phyloP scores from a whole-genome alignment of 1,284 basidiomycete species.

The Ceratobasidium sp. region DNA sequence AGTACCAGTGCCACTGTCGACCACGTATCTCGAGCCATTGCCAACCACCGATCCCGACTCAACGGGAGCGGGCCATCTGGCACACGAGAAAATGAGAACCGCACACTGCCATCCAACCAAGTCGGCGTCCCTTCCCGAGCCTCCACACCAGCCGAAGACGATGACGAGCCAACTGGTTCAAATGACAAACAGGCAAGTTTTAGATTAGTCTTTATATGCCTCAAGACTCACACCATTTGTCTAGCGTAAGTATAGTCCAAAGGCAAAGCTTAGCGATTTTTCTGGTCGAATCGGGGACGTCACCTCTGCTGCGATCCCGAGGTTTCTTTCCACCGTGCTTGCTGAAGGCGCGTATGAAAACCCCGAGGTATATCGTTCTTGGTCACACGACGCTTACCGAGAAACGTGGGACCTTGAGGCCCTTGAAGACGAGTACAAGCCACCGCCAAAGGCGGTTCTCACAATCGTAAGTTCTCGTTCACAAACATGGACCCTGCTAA shows the following conservation, averaged over 20 bases:
- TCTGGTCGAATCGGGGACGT: slow-evolving; percentile 3
- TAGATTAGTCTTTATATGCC: not conserved
- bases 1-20: not conserved
- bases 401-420: not conserved
- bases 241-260: not conserved
- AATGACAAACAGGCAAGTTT: not conserved
- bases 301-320: slow-evolving; percentile 17
- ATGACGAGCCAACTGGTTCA: not conserved
- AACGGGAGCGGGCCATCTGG: not conserved
- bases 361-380: slow-evolving; percentile 1
- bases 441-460: slow-evolving; percentile 17
- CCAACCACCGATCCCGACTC: slow-evolving; percentile 11
- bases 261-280: slow-evolving; percentile 11
- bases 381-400: slow-evolving; percentile 10
- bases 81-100: not conserved
- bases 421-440: slow-evolving; percentile 11
- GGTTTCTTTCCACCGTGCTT: slow-evolving; percentile 15
- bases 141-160: not conserved
- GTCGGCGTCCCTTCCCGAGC: not conserved
- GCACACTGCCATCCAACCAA: not conserved
- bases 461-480: not conserved
- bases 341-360: slow-evolving; percentile 13
- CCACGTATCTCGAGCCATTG: slow-evolving; percentile 14
- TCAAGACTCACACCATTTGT: too few relatives aligned
- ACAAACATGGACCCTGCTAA: not conserved